Evolutionary conservation across 352 stramenopile species (phyloP).

Genomic region (Aphanomyces astaci): DNA sequence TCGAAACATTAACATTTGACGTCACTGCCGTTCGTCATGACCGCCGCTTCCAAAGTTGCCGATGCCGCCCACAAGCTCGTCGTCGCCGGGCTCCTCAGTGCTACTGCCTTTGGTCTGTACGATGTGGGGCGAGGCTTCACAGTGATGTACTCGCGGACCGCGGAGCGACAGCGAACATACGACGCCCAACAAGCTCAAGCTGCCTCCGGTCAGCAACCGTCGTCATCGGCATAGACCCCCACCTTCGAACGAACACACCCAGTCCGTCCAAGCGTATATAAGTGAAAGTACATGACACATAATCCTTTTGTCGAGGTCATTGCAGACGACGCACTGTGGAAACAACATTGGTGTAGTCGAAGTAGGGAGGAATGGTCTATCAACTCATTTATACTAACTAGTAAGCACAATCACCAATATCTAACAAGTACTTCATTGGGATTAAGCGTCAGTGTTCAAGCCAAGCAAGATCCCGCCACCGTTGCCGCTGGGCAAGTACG

Average conservation of each 20-base stretch:
- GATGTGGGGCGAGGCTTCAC: constrained; percentile 74
- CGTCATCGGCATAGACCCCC: neutral
- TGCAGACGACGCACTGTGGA: too few species aligned
- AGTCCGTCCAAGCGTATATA: too few species aligned
- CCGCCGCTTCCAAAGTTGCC: constrained; percentile 39
- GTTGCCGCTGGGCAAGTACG: constrained; percentile 94
- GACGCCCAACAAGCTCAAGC: constrained; percentile 12
- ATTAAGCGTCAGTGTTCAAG: constrained; percentile 29
- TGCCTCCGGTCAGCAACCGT: neutral
- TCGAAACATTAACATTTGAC: neutral
- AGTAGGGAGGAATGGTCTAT: too few species aligned
- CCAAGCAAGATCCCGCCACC: constrained; percentile 69
- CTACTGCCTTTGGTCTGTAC: constrained; percentile 54
- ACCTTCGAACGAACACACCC: too few species aligned
- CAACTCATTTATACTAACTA: too few species aligned
- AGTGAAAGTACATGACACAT: too few species aligned
- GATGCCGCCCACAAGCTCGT: constrained; percentile 79
- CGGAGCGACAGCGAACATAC: constrained; percentile 36
- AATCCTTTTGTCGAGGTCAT: too few species aligned
- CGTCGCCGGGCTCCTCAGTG: constrained; percentile 57
- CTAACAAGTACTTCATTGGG: constrained; percentile 3
- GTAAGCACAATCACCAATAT: too few species aligned
- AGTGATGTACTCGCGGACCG: constrained; percentile 74
- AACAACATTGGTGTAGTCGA: too few species aligned
- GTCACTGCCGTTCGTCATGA: neutral